A percentile compares a stretch with the other conserved stretches of the same genome.
phyloP scores from a whole-genome alignment of 2,329 filamentous ascomycete genomes.

The Ceratocystis harringtonii region DNA sequence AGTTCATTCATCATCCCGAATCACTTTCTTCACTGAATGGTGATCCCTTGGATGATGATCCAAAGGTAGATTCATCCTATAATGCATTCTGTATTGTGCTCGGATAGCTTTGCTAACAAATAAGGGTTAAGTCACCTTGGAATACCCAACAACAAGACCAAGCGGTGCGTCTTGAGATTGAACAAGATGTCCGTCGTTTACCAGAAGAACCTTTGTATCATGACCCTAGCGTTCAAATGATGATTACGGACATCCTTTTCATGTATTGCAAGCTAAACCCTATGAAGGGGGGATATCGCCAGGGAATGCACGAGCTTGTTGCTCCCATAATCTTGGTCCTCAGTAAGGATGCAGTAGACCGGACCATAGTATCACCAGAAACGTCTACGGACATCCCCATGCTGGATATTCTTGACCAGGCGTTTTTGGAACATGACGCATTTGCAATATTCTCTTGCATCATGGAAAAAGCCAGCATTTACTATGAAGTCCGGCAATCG shows the following conservation, averaged over 20 bases:
- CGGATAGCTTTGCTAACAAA: background rate
- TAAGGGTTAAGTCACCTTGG: constrained; percentile 62
- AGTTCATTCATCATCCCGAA: constrained; percentile 72
- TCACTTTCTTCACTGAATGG: constrained; percentile 53
- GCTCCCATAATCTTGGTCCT: constrained; percentile 79
- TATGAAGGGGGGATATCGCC: constrained; percentile 74
- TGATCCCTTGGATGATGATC: constrained; percentile 78
- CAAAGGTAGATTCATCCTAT: constrained; percentile 29
- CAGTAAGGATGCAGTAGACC: constrained; percentile 52
- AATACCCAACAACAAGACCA: constrained; percentile 75
- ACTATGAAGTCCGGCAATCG: constrained; percentile 52
- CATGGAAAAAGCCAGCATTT: constrained; percentile 75
- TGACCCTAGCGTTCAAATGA: constrained; percentile 57
- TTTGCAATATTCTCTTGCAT: constrained; percentile 73
- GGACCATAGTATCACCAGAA: constrained; percentile 19
- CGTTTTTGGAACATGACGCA: constrained; percentile 76
- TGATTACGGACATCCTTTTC: constrained; percentile 80
- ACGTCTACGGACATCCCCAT: constrained; percentile 28
- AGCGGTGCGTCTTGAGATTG: constrained; percentile 69
- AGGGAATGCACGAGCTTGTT: constrained; percentile 95
- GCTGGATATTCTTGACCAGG: constrained; percentile 51
- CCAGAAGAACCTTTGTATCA: constrained; percentile 88
- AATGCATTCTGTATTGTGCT: background rate
- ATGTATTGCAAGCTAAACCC: constrained; percentile 89
- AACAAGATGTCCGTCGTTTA: constrained; percentile 86